Percentiles rank a stretch among this genome's conserved stretches.
phyloP scores from a whole-genome alignment of 306 rosid genomes.

The Casuarina equisetifolia region DNA sequence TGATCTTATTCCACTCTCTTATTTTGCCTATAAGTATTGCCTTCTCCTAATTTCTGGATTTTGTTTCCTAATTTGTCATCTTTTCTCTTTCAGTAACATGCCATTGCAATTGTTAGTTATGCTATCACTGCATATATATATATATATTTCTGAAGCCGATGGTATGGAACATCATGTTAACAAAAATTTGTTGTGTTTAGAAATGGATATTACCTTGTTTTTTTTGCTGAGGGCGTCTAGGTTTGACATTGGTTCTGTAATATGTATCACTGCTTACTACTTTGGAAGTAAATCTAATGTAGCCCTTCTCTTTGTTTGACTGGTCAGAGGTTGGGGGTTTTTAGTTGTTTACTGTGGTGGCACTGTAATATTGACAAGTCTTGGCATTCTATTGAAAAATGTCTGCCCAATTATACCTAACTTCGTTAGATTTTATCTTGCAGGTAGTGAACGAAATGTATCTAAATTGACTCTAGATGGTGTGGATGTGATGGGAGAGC shows the following conservation, averaged over 20 bases:
- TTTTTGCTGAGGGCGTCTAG: not conserved
- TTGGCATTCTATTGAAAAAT: not conserved
- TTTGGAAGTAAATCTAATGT: not conserved
- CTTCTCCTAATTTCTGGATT: not conserved
- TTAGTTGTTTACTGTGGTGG: not conserved
- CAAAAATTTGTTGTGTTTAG: not conserved
- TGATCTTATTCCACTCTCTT: not conserved
- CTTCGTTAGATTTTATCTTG: conserved; percentile 16
- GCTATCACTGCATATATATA: not conserved
- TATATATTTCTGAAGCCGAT: not conserved
- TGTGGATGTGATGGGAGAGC: conserved; percentile 95
- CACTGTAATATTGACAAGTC: not conserved
- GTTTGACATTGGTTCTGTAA: not conserved
- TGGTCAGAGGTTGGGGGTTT: conserved; percentile 1
- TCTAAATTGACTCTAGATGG: conserved; percentile 80
- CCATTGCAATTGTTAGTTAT: not conserved
- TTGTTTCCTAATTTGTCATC: not conserved
- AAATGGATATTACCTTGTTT: not conserved
- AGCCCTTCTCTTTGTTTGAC: conserved; percentile 1
- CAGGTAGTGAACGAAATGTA: conserved; percentile 92
- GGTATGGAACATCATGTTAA: not conserved
- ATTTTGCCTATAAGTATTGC: not conserved
- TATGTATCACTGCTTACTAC: not conserved
- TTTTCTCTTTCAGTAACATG: not conserved
- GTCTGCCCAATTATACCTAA: conserved; percentile 1